Base-by-base conservation (phyloP, 768 basidiomycete genomes). In the Scleroderma bovista region DNA sequence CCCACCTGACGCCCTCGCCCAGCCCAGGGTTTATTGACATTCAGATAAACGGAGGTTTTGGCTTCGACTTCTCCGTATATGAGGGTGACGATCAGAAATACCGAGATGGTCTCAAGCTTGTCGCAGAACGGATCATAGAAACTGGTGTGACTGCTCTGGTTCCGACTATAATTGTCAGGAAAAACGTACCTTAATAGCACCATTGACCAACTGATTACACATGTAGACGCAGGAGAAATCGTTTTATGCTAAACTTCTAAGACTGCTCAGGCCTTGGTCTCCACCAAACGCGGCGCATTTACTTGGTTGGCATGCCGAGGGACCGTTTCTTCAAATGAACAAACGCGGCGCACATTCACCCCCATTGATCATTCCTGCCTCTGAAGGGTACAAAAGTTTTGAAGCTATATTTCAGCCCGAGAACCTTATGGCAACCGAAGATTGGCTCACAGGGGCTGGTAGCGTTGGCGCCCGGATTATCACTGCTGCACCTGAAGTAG, bases 241-340 rank as follows among this genome's bases (percentile, higher is more conserved):
- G 1, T 65, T 88, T 11, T 89, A 90, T 59, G 84, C 86, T 2
- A 82, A 82, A 54, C 61, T 92, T 24, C 72, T 92, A 1, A 70
- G 72, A 49, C 74, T 90, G 16, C 74, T 93, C 23, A 77, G 76
- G 32, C 88, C 89, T 1, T 81, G 80, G 60, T 78, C 81, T 13
- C 76, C 80, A 13, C 71, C 79, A 0, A 71, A 57, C 10, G 85
- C 84, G 10, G 90, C 92, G 0, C 83, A 79, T 31, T 65, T 92
- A 3, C 77, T 94, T 12, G 93, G 93, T 23, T 94, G 88, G 85
- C 93, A 95, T 56, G 88, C 79, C 23, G 93, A 95, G 67, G 93
- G 93, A 0, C 92, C 93, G 0, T 94, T 93, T 72, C 75, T 93
- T 38, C 84, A 90, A 48, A 69, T 80, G 36, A 75, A 76, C n/a